These are phyloP conservation scores for Pyronema domesticum DNA, from an alignment of 495 filamentous ascomycete genomes.

Conservation along the genomic window DNA sequence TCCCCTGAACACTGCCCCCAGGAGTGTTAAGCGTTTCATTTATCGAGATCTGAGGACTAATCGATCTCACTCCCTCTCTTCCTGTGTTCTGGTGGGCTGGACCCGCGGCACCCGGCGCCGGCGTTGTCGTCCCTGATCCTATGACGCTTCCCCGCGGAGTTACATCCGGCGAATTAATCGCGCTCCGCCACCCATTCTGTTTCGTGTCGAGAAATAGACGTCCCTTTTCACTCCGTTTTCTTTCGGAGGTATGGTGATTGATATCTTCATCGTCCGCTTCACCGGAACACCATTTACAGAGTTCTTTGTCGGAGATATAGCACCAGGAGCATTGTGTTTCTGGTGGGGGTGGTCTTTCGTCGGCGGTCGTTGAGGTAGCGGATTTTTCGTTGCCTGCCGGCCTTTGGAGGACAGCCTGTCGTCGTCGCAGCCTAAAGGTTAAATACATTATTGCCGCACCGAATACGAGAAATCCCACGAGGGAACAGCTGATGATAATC, in stretches of 20 bases:
- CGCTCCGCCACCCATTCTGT: neutral
- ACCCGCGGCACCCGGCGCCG: no score
- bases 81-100: no score
- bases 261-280: neutral
- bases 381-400: no score
- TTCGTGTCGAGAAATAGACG: neutral
- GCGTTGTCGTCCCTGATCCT: neutral
- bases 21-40: neutral
- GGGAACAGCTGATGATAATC: no score
- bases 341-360: no score
- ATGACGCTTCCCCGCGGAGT: neutral
- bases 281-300: neutral
- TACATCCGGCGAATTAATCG: neutral
- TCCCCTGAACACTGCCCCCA: neutral
- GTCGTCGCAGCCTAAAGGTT: no score
- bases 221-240: neutral
- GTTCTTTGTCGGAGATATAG: neutral
- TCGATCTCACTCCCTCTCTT: neutral
- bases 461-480: no score
- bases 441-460: no score
- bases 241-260: neutral
- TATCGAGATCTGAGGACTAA: neutral
- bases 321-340: slow-evolving; percentile 1
- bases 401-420: no score
- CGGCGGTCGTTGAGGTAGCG: no score